Evolutionary conservation across 2,329 filamentous ascomycete species (phyloP).

Genomic region (Dryadomyces quercus-mongolicae): DNA sequence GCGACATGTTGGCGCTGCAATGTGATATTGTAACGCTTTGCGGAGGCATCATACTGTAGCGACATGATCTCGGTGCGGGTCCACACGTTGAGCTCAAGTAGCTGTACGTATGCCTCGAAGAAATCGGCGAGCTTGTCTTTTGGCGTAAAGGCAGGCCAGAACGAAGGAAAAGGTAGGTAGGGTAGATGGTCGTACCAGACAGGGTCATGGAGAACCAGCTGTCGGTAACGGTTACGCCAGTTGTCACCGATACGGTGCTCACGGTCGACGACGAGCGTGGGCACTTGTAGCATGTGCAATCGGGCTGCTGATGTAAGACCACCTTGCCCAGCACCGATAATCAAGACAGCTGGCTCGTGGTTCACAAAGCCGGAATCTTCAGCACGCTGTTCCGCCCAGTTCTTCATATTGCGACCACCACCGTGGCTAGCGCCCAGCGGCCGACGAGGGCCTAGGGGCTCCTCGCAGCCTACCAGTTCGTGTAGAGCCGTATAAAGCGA

Average conservation of each 20-base stretch:
- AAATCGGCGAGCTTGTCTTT: slow-evolving; percentile 62
- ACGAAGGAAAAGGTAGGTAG: slow-evolving; percentile 49
- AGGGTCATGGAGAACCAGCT: slow-evolving; percentile 56
- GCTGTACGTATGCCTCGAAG: slow-evolving; percentile 51
- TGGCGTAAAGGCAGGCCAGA: slow-evolving; percentile 59
- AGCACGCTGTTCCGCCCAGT: slow-evolving; percentile 45
- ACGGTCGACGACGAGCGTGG: slow-evolving; percentile 44
- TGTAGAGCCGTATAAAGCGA: slow-evolving; percentile 49
- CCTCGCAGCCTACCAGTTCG: slow-evolving; percentile 41
- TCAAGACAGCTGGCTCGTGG: slow-evolving; percentile 43
- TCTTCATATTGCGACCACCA: slow-evolving; percentile 35
- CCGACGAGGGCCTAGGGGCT: slow-evolving; percentile 32
- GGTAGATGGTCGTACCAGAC: slow-evolving; percentile 51
- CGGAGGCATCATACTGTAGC: slow-evolving; percentile 36
- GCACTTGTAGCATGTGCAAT: slow-evolving; percentile 44
- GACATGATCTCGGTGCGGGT: slow-evolving; percentile 35
- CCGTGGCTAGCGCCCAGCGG: slow-evolving; percentile 46
- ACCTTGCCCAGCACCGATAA: slow-evolving; percentile 48
- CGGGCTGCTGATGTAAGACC: slow-evolving; percentile 46
- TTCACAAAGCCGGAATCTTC: slow-evolving; percentile 34
- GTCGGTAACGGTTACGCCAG: slow-evolving; percentile 50
- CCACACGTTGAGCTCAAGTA: slow-evolving; percentile 61
- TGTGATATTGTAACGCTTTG: slow-evolving; percentile 41
- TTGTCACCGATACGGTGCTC: slow-evolving; percentile 49
- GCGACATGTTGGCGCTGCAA: slow-evolving; percentile 34